Evolutionary conservation across 345 rosid species (phyloP), one percentile per base, ranked within the genome.

Genomic region (Populus euphratica): DNA sequence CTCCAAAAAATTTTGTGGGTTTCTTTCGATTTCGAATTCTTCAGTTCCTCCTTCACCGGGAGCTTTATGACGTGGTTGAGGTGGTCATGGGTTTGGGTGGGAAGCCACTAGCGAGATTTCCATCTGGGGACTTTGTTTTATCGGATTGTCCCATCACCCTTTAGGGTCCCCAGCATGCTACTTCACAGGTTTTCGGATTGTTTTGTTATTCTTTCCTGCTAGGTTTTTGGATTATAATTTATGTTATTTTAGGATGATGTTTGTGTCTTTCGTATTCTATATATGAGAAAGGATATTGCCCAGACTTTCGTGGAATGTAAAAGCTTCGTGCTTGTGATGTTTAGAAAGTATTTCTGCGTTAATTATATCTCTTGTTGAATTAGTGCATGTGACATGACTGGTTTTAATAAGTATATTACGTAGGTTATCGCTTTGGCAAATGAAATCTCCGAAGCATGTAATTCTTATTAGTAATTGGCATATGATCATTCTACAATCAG

Each of bases 1-100:
- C 62, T 25, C 62, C 71, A 8, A 25, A 47, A 82, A 49, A 6
- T 8, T 44, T 68, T 68, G 66, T 78, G 78, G 85, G 76, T 78
- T 11, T 63, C 52, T 71, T 70, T 77, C 74, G 6, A 70, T 72
- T 44, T 77, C 59, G 52, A 74, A 69, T 27, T 69, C 78, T 20
- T 80, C 88, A 0, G 73, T 81, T 50, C 70, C 83, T 80, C 54
- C 84, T 66, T 79, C 80, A 1, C 76, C 73, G 86, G 52, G 93
- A 94, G 73, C 81, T 84, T 20, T 72, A 72, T 38, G 87, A 90
- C 63, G 74, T 94, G 78, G 88, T 93, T 27, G 98, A 94, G 84
- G 91, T 93, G 80, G 95, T 93, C 52, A 83, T 93, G 94, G 97
- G 91, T 80, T 84, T 94, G 83, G 98, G 98, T 44, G 92, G 98